Evolutionary conservation across 2,329 filamentous ascomycete species (phyloP), one percentile per base, ranked within the genome.

Genomic region (Alternaria metachromatica): DNA sequence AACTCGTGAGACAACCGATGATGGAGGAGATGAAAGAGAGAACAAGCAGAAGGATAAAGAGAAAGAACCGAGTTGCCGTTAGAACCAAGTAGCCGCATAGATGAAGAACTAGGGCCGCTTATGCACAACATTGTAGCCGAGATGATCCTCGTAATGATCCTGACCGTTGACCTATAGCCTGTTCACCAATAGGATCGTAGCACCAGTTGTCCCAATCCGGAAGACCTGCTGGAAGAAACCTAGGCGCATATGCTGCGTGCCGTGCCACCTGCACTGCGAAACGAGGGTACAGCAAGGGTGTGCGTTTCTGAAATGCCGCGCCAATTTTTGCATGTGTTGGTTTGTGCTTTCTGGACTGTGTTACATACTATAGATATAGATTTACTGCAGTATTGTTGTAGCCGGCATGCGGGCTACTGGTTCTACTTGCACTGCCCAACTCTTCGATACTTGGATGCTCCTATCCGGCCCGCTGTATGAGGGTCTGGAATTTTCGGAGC

Each of bases 201-300:
- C 45, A 41, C 50, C 33, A 56, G 53, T 45, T 53, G 28, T 62
- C 23, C 50, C 28, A 18, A 58, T 58, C 41, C 58, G 60, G 60
- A 61, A 25, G 62, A 66, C 62, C 66, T 68, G 59, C 69, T 64
- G 28, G 33, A 68, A 66, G 45, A 30, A 56, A 56, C 51, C 58
- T 66, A 60, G 54, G 23, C 37, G 58, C 58, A 55, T 54, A 28
- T 37, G 28, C 46, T 33, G 28, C 41, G 49, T 41, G 18, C 30
- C 28, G 37, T 64, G 41, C 62, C 53, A 37, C 46, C 23, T 62
- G 58, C 58, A 55, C 57, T 26, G 58, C 57, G n/a, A 53, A 30
- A 60, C 60, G 48, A 57, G 48, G 23, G 62, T 44, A 12, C 9
- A 48, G 51, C 65, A 68, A 48, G 63, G 67, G 53, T 62, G 5